A percentile compares a stretch with the other conserved stretches of the same genome.
phyloP scores from a whole-genome alignment of 2,329 filamentous ascomycete species.

The Neopestalotiopsis clavispora region DNA sequence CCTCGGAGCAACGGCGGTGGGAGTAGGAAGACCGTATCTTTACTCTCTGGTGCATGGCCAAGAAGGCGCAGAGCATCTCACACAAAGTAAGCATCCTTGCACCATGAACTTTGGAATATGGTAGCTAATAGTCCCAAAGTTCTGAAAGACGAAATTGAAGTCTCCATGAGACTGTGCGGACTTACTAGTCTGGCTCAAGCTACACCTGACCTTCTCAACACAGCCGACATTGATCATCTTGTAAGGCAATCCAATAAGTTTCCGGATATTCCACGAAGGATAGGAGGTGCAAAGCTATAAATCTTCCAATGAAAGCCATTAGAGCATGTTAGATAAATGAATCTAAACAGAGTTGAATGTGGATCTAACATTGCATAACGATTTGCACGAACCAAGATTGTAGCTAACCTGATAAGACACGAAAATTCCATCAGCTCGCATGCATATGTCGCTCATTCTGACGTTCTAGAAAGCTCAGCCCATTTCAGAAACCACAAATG shows the following conservation, averaged over 20 bases:
- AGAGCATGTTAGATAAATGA: no score
- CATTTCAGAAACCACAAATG: no score
- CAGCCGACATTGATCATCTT: slow-evolving; percentile 54
- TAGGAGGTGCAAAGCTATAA: slow-evolving; percentile 14
- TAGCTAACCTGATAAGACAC: no score
- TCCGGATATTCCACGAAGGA: slow-evolving; percentile 5
- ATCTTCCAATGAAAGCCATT: neutral
- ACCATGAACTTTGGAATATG: no score
- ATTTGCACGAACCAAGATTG: neutral
- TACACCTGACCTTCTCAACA: slow-evolving; percentile 48
- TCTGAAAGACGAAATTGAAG: slow-evolving; percentile 46
- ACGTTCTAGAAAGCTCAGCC: no score
- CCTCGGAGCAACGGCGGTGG: slow-evolving; percentile 58
- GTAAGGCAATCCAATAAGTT: slow-evolving; percentile 35
- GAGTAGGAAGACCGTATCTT: slow-evolving; percentile 56
- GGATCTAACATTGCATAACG: neutral
- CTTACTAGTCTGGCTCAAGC: slow-evolving; percentile 48
- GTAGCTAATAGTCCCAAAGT: slow-evolving; percentile 20
- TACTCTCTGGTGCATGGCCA: slow-evolving; percentile 54
- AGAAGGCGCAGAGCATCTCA: slow-evolving; percentile 57
- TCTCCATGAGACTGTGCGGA: slow-evolving; percentile 51
- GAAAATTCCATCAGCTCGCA: no score
- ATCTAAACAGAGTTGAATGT: no score
- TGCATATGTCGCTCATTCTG: no score
- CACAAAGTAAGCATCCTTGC: slow-evolving; percentile 53